Conservation (phyloP, 2,329 filamentous ascomycete species). For the Tolypocladium cylindrosporum region DNA sequence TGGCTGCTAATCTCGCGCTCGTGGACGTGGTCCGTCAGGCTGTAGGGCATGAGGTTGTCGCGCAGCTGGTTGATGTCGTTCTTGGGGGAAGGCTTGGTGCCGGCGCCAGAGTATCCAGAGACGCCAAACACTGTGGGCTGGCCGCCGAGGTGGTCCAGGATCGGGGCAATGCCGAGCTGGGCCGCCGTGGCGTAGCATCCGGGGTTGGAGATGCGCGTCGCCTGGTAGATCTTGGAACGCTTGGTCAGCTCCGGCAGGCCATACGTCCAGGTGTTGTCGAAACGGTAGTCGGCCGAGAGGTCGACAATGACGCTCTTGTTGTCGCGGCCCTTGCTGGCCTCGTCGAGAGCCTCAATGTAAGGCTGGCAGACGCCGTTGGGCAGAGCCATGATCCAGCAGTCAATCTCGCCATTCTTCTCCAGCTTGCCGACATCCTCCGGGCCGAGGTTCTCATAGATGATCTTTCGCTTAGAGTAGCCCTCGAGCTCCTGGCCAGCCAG, state of each 20-base stretch:
- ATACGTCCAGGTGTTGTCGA: slow-evolving; percentile 73
- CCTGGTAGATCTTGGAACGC: slow-evolving; percentile 64
- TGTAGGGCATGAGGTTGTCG: slow-evolving; percentile 83
- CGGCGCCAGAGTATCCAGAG: slow-evolving; percentile 88
- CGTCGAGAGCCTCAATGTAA: slow-evolving; percentile 79
- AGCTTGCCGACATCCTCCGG: slow-evolving; percentile 80
- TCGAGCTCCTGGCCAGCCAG: slow-evolving; percentile 76
- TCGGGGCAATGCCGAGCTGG: slow-evolving; percentile 77
- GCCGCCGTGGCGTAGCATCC: slow-evolving; percentile 93
- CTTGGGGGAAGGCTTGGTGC: slow-evolving; percentile 88
- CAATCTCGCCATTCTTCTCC: slow-evolving; percentile 74
- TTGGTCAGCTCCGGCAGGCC: slow-evolving; percentile 79
- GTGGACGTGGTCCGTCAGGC: slow-evolving; percentile 76
- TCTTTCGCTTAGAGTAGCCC: slow-evolving; percentile 83
- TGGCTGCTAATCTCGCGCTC: slow-evolving; percentile 81
- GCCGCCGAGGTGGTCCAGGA: slow-evolving; percentile 66
- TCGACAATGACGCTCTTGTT: slow-evolving; percentile 75
- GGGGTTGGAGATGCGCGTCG: slow-evolving; percentile 81
- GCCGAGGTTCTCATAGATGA: slow-evolving; percentile 84
- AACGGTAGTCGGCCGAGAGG: slow-evolving; percentile 93
- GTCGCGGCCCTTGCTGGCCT: slow-evolving; percentile 43
- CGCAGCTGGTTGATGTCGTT: slow-evolving; percentile 78
- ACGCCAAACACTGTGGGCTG: slow-evolving; percentile 82
- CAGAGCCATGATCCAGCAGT: slow-evolving; percentile 96
- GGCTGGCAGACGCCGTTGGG: slow-evolving; percentile 93